Percentiles rank a stretch among this genome's conserved stretches.
These are phyloP conservation scores for Oenanthe sinensis DNA, from an alignment of 129 eudicot genomes.

Conservation along the genomic window DNA sequence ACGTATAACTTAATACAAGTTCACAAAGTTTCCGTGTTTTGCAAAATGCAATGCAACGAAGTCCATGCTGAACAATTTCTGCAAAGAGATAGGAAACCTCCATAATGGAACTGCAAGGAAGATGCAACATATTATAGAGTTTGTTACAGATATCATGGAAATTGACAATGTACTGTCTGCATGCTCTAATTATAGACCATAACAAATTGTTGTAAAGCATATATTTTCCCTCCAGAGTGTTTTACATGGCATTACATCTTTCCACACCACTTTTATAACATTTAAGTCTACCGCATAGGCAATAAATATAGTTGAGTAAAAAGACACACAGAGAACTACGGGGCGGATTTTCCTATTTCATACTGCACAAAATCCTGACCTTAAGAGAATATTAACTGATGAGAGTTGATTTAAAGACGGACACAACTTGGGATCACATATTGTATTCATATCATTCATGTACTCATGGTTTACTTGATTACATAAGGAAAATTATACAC, in stretches of 20 bases:
- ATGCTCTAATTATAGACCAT: not conserved
- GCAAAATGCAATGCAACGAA: constrained; percentile 95
- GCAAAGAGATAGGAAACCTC: constrained; percentile 75
- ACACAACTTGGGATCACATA: not conserved
- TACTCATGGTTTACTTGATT: not conserved
- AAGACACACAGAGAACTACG: too few species aligned
- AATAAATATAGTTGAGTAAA: not conserved
- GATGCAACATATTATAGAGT: constrained; percentile 9
- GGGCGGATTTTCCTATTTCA: too few species aligned
- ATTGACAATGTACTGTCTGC: not conserved
- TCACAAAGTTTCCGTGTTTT: constrained; percentile 95
- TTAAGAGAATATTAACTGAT: too few species aligned
- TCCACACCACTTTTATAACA: not conserved
- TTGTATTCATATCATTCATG: not conserved
- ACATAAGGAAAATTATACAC: not conserved
- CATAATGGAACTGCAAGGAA: constrained; percentile 72
- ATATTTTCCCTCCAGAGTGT: not conserved
- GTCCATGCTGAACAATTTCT: constrained; percentile 92
- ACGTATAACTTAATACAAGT: constrained; percentile 89
- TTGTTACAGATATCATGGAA: not conserved
- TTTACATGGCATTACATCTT: not conserved
- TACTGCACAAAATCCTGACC: too few species aligned
- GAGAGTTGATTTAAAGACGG: too few species aligned
- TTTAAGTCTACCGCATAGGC: not conserved
- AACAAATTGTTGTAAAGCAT: not conserved